Conservation (phyloP, 495 filamentous ascomycete species). For the Lophiotrema nucula region DNA sequence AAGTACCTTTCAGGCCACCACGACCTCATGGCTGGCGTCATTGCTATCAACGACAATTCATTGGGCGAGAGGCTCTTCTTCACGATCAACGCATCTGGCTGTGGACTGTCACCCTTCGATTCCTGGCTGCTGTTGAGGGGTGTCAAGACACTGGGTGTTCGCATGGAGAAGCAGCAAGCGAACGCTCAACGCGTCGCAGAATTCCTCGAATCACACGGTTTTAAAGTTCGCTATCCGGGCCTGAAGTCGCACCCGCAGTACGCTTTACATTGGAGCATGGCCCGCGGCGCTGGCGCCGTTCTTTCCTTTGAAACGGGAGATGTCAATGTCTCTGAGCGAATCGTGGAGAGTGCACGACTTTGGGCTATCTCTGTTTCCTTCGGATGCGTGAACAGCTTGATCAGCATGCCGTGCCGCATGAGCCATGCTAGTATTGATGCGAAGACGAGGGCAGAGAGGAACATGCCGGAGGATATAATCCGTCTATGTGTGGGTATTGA, state of each 20-base stretch:
- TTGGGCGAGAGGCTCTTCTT: slow-evolving; percentile 91
- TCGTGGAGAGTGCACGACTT: slow-evolving; percentile 86
- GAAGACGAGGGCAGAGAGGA: slow-evolving; percentile 82
- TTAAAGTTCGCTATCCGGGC: slow-evolving; percentile 92
- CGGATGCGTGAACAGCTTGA: slow-evolving; percentile 95
- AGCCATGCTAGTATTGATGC: slow-evolving; percentile 98
- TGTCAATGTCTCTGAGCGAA: slow-evolving; percentile 74
- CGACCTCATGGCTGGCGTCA: slow-evolving; percentile 96
- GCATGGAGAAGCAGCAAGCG: slow-evolving; percentile 95
- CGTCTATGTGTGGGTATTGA: slow-evolving; percentile 95
- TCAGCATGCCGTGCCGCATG: slow-evolving; percentile 99
- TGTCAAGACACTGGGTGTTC: slow-evolving; percentile 92
- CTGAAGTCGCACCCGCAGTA: slow-evolving; percentile 94
- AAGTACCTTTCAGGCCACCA: slow-evolving; percentile 98
- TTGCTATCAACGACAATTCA: slow-evolving; percentile 77
- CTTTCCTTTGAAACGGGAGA: slow-evolving; percentile 95
- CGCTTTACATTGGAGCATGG: slow-evolving; percentile 91
- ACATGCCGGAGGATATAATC: slow-evolving; percentile 95
- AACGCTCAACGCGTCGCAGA: slow-evolving; percentile 88
- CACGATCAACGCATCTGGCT: slow-evolving; percentile 93
- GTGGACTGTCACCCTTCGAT: slow-evolving; percentile 90
- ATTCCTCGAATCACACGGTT: slow-evolving; percentile 87
- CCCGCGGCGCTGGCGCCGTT: slow-evolving; percentile 88
- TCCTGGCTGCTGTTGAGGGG: slow-evolving; percentile 93
- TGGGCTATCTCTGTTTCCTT: slow-evolving; percentile 97